Evolutionary conservation across 2,329 filamentous ascomycete species (phyloP), one percentile per base, ranked within the genome.

Genomic region (Pseudogymnoascus sp.): DNA sequence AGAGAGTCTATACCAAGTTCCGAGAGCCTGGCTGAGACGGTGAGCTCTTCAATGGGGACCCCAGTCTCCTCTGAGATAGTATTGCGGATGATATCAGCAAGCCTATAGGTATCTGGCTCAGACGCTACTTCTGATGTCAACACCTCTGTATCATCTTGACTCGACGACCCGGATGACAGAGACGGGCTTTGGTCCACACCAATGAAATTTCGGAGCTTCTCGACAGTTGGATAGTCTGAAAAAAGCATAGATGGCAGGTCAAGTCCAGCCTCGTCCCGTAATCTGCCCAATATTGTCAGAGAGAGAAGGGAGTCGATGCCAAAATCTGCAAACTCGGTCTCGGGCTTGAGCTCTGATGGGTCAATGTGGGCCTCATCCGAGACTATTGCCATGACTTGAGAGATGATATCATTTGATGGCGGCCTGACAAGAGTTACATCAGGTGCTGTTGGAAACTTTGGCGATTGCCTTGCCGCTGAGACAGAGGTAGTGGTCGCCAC

Each of bases 231-330:
- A 51, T 66, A 68, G n/a, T 71, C 68, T 41, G 66, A 61, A 44
- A 74, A 70, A 8, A 72, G 59, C 15, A 33, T 33, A 12, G 48
- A 55, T 55, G 48, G 39, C 1, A 74, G 55, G 25, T 72, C 70
- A 25, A 72, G 25, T 2, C 66, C 68, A 7, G 74, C 63, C 58
- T 74, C 71, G 44, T 75, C 73, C 27, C 67, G 67, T 60, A 75
- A 69, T 4, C 72, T 65, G 8, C 65, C 68, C 1, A 66, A 63
- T 39, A 75, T 71, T 2, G 68, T 70, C 17, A 76, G 62, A 1
- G 66, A 65, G 7, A 75, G 63, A 7, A 76, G 69, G 8, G 74
- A 76, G 63, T 76, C 74, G 10, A 76, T 64, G 12, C 74, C 74
- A 13, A 72, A 55, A 38, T 75, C 72, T 1, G 63, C 65, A 42